These are phyloP conservation scores for Misopates orontium DNA, from an alignment of 257 asterid species.

Conservation along the genomic window DNA sequence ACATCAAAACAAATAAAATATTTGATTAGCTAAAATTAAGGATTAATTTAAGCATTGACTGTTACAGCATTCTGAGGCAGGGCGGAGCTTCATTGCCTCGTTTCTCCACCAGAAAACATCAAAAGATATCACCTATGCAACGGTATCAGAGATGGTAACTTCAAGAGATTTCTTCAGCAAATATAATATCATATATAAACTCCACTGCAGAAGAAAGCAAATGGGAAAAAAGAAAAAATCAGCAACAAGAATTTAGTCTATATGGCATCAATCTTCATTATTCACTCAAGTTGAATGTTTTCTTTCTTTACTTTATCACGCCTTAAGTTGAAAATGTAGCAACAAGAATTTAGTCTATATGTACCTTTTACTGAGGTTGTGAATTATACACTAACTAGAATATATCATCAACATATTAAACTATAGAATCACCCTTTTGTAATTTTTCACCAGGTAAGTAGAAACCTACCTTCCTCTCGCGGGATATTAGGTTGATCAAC, in stretches of 20 bases:
- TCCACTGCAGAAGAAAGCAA: slow-evolving; percentile 47
- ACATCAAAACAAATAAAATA: too few relatives aligned
- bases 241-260: not conserved
- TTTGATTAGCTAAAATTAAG: too few relatives aligned
- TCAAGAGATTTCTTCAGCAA: slow-evolving; percentile 69
- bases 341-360: not conserved
- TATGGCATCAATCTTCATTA: too few relatives aligned
- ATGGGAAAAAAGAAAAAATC: not conserved
- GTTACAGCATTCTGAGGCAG: too few relatives aligned
- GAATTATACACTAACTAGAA: not conserved
- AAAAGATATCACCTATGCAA: too few relatives aligned
- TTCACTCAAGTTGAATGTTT: too few relatives aligned
- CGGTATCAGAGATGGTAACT: not conserved
- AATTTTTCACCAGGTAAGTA: not conserved
- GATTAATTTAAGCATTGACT: too few relatives aligned
- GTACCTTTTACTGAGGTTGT: not conserved
- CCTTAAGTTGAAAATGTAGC: not conserved
- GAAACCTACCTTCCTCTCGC: slow-evolving; percentile 62
- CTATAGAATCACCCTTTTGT: not conserved
- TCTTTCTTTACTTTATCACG: too few relatives aligned
- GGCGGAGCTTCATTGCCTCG: too few relatives aligned
- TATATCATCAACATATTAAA: too few relatives aligned
- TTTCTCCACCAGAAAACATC: too few relatives aligned
- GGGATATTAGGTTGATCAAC: slow-evolving; percentile 87
- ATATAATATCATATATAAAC: slow-evolving; percentile 51